Percentiles rank a stretch among this genome's conserved stretches.
phyloP scores from a whole-genome alignment of 2,329 filamentous ascomycete species.

The Fusarium sp. region DNA sequence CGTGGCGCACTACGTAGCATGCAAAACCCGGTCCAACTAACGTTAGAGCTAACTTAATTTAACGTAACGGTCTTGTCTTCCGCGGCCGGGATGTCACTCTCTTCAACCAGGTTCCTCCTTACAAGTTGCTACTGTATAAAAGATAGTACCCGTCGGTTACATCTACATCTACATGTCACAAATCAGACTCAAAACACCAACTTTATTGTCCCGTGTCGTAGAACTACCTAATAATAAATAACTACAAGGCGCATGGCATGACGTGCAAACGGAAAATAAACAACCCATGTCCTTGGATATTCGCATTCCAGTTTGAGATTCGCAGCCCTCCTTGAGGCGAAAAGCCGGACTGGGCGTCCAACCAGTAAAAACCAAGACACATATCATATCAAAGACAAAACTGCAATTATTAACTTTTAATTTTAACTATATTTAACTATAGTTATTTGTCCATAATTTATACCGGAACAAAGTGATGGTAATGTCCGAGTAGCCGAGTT shows the following conservation, averaged over 20 bases:
- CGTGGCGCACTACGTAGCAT: slow-evolving; percentile 2
- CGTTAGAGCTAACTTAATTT: neutral
- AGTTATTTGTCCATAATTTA: neutral
- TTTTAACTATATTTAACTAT: neutral
- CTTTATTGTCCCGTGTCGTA: too few relatives aligned
- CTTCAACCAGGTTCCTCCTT: slow-evolving; percentile 3
- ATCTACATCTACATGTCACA: neutral
- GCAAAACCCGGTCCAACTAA: slow-evolving; percentile 29
- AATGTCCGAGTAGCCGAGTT: slow-evolving; percentile 4
- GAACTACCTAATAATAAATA: too few relatives aligned
- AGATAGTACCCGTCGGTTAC: neutral
- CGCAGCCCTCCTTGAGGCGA: neutral
- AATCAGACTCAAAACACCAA: too few relatives aligned
- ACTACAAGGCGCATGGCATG: neutral
- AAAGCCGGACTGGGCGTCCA: neutral
- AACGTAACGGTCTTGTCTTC: slow-evolving; percentile 27
- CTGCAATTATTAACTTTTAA: neutral
- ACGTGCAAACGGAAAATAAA: neutral
- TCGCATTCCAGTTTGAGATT: slow-evolving; percentile 23
- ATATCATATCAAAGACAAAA: neutral
- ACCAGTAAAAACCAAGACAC: slow-evolving; percentile 3
- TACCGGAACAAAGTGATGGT: slow-evolving; percentile 2
- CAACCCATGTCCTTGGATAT: neutral
- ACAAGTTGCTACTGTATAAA: neutral
- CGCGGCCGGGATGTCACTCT: slow-evolving; percentile 28